Conservation (phyloP, 257 asterid species). For the Misopates orontium region DNA sequence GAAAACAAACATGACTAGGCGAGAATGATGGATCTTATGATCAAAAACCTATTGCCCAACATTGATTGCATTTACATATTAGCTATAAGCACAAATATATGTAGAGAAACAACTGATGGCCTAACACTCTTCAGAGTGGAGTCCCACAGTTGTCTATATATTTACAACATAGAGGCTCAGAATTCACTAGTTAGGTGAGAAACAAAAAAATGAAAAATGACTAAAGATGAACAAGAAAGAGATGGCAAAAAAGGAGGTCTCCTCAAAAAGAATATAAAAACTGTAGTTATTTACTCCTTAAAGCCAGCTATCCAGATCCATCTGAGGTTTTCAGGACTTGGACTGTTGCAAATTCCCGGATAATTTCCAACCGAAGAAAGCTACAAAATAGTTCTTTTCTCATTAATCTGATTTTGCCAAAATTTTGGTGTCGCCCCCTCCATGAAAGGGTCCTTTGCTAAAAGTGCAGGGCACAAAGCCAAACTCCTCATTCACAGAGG, state of each 20-base stretch:
- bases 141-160: constrained; percentile 37
- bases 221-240: constrained; percentile 25
- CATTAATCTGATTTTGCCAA: constrained; percentile 25
- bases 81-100: constrained; percentile 31
- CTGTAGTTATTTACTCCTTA: constrained; percentile 65
- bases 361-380: constrained; percentile 35
- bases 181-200: constrained; percentile 36
- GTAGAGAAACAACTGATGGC: constrained; percentile 35
- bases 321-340: constrained; percentile 40
- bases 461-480: constrained; percentile 21
- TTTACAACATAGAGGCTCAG: constrained; percentile 42
- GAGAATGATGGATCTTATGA: not conserved
- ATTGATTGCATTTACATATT: constrained; percentile 13
- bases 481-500: constrained; percentile 53
- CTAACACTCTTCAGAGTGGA: constrained; percentile 34
- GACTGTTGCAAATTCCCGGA: constrained; percentile 21
- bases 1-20: not conserved
- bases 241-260: constrained; percentile 21
- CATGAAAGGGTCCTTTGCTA: constrained; percentile 18
- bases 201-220: constrained; percentile 16
- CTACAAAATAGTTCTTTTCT: constrained; percentile 28
- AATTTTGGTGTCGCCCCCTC: constrained; percentile 15
- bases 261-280: constrained; percentile 48
- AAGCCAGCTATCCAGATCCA: constrained; percentile 42
- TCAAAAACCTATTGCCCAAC: constrained; percentile 33